Conservation (phyloP, 805 yeast genomes). For the Suhomyces faveliae region DNA sequence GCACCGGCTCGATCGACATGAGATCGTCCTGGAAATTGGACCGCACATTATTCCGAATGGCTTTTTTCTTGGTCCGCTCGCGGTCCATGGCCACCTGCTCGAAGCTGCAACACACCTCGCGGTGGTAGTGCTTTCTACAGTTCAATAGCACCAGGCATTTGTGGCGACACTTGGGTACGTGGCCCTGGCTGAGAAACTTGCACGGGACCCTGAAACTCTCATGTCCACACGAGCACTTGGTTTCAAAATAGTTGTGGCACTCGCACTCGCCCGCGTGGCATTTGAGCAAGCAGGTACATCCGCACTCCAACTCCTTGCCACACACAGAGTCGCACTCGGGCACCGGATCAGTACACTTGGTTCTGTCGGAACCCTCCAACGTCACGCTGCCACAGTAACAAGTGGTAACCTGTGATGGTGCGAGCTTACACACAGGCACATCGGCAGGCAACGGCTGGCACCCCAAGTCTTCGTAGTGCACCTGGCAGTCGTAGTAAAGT, state of each 20-base stretch:
- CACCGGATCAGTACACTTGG: conserved; percentile 69
- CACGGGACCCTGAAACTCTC: conserved; percentile 64
- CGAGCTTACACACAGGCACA: conserved; percentile 50
- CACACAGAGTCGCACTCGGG: conserved; percentile 73
- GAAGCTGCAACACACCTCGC: conserved; percentile 63
- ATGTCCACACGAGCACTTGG: conserved; percentile 63
- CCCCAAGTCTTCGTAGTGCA: conserved; percentile 47
- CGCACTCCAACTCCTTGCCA: conserved; percentile 64
- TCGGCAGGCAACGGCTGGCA: conserved; percentile 52
- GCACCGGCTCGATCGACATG: conserved; percentile 66
- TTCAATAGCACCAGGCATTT: conserved; percentile 73
- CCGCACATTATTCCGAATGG: conserved; percentile 44
- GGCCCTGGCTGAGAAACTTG: conserved; percentile 48
- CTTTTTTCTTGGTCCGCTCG: conserved; percentile 52
- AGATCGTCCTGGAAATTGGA: conserved; percentile 47
- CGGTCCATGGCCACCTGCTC: conserved; percentile 60
- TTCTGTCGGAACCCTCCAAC: conserved; percentile 46
- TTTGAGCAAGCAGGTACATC: conserved; percentile 62
- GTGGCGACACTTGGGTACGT: conserved; percentile 59
- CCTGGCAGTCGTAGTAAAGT: conserved; percentile 59
- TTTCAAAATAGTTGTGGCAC: conserved; percentile 54
- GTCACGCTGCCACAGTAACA: conserved; percentile 80
- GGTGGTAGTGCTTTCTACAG: conserved; percentile 80
- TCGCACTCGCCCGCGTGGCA: conserved; percentile 81
- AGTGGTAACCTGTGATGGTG: conserved; percentile 57